Percentiles rank a stretch among this genome's conserved stretches.
Conservation (phyloP, 2,329 filamentous ascomycete species). For the Didymella pinodella region DNA sequence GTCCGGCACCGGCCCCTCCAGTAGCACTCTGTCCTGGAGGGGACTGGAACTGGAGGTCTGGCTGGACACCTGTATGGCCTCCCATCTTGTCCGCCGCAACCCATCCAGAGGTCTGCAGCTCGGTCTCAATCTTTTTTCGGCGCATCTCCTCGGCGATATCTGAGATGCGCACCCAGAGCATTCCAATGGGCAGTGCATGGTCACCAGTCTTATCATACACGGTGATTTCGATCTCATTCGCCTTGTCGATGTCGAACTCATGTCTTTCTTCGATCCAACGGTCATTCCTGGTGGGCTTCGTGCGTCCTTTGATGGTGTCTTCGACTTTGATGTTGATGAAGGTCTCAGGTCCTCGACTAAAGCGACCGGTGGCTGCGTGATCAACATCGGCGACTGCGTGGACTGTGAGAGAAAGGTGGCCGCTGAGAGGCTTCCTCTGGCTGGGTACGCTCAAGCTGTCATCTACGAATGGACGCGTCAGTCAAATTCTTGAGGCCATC, state of each 20-base stretch:
- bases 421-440: constrained; percentile 92
- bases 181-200: constrained; percentile 87
- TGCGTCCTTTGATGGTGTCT: constrained; percentile 88
- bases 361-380: constrained; percentile 81
- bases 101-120: constrained; percentile 94
- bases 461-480: constrained; percentile 64
- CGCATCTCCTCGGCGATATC: constrained; percentile 98
- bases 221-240: constrained; percentile 96
- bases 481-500: background rate
- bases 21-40: constrained; percentile 54
- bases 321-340: constrained; percentile 97
- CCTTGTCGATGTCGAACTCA: constrained; percentile 94
- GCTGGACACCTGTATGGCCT: constrained; percentile 61
- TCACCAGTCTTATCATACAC: constrained; percentile 95
- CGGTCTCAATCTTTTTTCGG: constrained; percentile 94
- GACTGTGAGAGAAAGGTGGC: constrained; percentile 85
- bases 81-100: constrained; percentile 97
- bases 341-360: constrained; percentile 90
- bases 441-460: constrained; percentile 97
- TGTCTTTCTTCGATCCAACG: constrained; percentile 92
- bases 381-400: constrained; percentile 93
- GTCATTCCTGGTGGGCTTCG: constrained; percentile 83
- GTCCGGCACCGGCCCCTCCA: constrained; percentile 49
- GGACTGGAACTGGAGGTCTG: constrained; percentile 63
- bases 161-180: constrained; percentile 95